Evolutionary conservation across 2,329 filamentous ascomycete genomes (phyloP).

Genomic region (Microdochium bolleyi): DNA sequence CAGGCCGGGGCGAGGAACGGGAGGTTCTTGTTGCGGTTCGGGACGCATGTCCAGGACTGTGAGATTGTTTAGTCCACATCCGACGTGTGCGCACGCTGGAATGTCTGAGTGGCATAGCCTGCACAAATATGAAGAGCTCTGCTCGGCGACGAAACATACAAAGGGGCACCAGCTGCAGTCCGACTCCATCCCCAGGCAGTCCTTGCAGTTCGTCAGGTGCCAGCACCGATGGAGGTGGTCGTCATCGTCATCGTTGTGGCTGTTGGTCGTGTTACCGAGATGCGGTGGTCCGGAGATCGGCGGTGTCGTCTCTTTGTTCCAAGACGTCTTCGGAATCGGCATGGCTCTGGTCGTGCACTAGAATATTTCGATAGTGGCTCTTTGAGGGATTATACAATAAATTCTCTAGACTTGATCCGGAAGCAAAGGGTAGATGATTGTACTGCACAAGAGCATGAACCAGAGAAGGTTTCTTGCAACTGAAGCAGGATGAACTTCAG

Average conservation of each 20-base stretch:
- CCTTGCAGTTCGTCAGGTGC: slow-evolving; percentile 37
- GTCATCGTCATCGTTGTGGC: slow-evolving; percentile 10
- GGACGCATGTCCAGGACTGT: slow-evolving; percentile 46
- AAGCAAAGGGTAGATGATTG: too few species aligned
- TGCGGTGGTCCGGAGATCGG: too few species aligned
- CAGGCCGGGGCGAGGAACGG: slow-evolving; percentile 38
- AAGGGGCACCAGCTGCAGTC: slow-evolving; percentile 47
- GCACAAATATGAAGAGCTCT: too few species aligned
- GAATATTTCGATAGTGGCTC: too few species aligned
- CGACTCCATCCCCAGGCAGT: slow-evolving; percentile 30
- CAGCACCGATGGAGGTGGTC: slow-evolving; percentile 41
- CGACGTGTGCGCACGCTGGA: neutral
- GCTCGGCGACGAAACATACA: slow-evolving; percentile 25
- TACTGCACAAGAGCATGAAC: too few species aligned
- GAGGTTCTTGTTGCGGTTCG: slow-evolving; percentile 32
- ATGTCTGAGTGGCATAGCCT: neutral
- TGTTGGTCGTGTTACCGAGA: neutral
- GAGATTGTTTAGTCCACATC: slow-evolving; percentile 1
- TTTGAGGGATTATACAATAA: too few species aligned
- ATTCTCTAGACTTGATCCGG: too few species aligned
- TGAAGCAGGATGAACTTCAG: too few species aligned
- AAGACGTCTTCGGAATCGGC: too few species aligned
- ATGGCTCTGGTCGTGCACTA: too few species aligned
- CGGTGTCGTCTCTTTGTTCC: too few species aligned
- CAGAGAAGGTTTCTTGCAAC: too few species aligned